Percentiles rank a stretch among this genome's conserved stretches.
Evolutionary conservation across 345 rosid species (phyloP).

Genomic region (Rubroshorea leprosula): DNA sequence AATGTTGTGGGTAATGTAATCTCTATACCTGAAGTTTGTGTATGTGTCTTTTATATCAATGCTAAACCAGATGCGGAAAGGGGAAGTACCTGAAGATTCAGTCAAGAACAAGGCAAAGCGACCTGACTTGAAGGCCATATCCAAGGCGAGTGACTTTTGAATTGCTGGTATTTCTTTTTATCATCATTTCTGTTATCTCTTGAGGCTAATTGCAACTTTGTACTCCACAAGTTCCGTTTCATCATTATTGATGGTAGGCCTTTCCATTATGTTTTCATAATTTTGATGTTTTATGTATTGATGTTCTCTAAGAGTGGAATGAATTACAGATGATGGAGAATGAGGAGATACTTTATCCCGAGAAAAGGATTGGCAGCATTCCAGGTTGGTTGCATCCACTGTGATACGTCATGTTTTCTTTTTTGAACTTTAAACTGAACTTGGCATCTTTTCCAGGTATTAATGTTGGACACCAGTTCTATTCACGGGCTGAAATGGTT

Average conservation of each 20-base stretch:
- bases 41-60: neutral
- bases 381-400: conserved; percentile 51
- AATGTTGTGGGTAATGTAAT: too few relatives aligned
- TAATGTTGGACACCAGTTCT: conserved; percentile 80
- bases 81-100: conserved; percentile 19
- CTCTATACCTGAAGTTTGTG: neutral
- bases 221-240: too few relatives aligned
- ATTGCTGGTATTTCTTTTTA: neutral
- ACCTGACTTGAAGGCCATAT: conserved; percentile 75
- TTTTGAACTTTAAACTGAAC: neutral
- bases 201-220: too few relatives aligned
- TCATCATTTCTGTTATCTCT: neutral
- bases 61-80: conserved; percentile 32
- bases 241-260: too few relatives aligned
- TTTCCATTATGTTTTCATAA: neutral
- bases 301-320: neutral
- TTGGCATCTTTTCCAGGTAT: conserved; percentile 45
- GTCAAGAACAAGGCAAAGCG: conserved; percentile 41
- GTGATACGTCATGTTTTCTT: neutral
- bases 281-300: neutral
- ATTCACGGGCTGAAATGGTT: conserved; percentile 91
- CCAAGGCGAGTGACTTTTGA: conserved; percentile 48
- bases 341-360: conserved; percentile 40
- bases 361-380: conserved; percentile 61
- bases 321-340: conserved; percentile 46